phyloP scores from a whole-genome alignment of 805 yeast species.

The Myxozyma lipomycoides region DNA sequence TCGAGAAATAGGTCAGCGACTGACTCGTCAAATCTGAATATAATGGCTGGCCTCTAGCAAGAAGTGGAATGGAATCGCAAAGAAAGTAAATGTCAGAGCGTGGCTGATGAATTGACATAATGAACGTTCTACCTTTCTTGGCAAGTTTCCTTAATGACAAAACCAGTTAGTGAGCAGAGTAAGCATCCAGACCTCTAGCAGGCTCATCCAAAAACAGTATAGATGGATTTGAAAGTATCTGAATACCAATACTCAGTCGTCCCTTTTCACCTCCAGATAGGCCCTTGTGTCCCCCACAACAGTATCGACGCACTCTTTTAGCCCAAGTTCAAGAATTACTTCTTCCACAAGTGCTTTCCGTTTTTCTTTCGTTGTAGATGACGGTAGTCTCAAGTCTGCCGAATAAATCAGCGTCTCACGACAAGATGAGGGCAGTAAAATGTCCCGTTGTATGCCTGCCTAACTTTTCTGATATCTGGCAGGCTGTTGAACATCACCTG shows the following conservation, averaged over 20 bases:
- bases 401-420: conserved; percentile 66
- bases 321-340: conserved; percentile 59
- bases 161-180: conserved; percentile 63
- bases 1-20: conserved; percentile 49
- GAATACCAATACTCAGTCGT: conserved; percentile 72
- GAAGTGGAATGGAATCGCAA: conserved; percentile 62
- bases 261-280: conserved; percentile 84
- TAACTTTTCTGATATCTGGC: conserved; percentile 32
- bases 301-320: conserved; percentile 60
- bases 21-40: conserved; percentile 47
- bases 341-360: conserved; percentile 53
- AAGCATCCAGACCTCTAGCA: conserved; percentile 81
- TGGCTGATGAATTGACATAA: conserved; percentile 81
- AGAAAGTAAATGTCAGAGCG: conserved; percentile 67
- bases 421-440: conserved; percentile 66
- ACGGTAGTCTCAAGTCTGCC: conserved; percentile 64
- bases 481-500: conserved; percentile 33
- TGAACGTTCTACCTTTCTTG: conserved; percentile 59
- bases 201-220: conserved; percentile 80
- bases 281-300: conserved; percentile 59
- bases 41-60: conserved; percentile 56
- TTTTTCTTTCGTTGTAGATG: conserved; percentile 42
- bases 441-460: conserved; percentile 73
- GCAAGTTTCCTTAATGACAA: conserved; percentile 58
- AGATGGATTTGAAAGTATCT: conserved; percentile 70